Conservation (phyloP, 2,329 filamentous ascomycete species). For the Fusarium sp. region DNA sequence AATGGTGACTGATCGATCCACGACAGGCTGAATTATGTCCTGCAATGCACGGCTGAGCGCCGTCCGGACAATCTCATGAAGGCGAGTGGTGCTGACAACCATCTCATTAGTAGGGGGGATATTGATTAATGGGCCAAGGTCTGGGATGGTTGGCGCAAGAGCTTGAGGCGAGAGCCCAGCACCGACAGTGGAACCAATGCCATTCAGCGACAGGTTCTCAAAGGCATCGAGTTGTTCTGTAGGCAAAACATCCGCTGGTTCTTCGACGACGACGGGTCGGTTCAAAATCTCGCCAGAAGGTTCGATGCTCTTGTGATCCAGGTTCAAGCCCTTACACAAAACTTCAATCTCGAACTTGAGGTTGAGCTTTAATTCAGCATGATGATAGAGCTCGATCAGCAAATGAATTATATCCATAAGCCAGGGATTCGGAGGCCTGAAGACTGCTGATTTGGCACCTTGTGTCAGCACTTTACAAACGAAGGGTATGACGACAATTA, state of each 20-base stretch:
- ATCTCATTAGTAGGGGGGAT: constrained; percentile 86
- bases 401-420: constrained; percentile 94
- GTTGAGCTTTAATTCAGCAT: constrained; percentile 93
- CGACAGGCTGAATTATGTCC: constrained; percentile 97
- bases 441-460: constrained; percentile 85
- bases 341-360: constrained; percentile 99
- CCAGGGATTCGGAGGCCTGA: constrained; percentile 96
- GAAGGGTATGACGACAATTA: constrained; percentile 94
- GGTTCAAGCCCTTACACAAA: constrained; percentile 87
- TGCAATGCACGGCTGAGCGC: constrained; percentile 91
- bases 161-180: constrained; percentile 81
- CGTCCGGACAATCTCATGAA: constrained; percentile 82
- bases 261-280: constrained; percentile 73
- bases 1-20: constrained; percentile 97
- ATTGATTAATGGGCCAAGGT: constrained; percentile 81
- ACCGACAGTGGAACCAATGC: constrained; percentile 74
- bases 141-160: constrained; percentile 84
- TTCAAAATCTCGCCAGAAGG: constrained; percentile 88
- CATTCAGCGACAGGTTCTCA: constrained; percentile 83
- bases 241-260: constrained; percentile 68
- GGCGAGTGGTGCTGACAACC: constrained; percentile 76
- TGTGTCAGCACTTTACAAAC: constrained; percentile 95
- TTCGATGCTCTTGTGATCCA: constrained; percentile 94
- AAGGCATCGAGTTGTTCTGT: constrained; percentile 83
- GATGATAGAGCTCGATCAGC: constrained; percentile 92